Evolutionary conservation across 805 yeast genomes (phyloP).

Genomic region (Monosporozyma unispora): DNA sequence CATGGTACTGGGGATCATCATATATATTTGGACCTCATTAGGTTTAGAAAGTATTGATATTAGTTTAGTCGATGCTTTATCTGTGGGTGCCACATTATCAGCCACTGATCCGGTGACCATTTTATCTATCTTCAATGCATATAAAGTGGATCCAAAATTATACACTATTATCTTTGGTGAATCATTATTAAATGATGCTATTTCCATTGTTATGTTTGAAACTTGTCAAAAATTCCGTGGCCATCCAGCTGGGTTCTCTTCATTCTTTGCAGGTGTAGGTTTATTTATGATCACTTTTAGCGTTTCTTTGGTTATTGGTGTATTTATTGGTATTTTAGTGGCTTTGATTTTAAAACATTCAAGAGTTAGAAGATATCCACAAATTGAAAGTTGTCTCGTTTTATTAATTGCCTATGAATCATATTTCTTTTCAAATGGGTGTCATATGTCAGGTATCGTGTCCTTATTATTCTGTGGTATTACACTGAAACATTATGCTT

Average conservation of each 20-base stretch:
- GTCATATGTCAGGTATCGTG: slow-evolving; percentile 98
- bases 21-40: slow-evolving; percentile 82
- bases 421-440: slow-evolving; percentile 95
- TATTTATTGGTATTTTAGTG: slow-evolving; percentile 76
- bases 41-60: slow-evolving; percentile 84
- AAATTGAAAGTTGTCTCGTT: slow-evolving; percentile 90
- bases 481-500: slow-evolving; percentile 93
- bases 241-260: slow-evolving; percentile 59
- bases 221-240: slow-evolving; percentile 96
- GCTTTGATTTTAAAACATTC: slow-evolving; percentile 88
- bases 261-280: slow-evolving; percentile 90
- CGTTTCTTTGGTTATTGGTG: slow-evolving; percentile 82
- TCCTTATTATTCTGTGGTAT: slow-evolving; percentile 93
- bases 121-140: slow-evolving; percentile 89
- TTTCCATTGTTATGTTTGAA: slow-evolving; percentile 97
- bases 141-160: slow-evolving; percentile 94
- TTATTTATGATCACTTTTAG: slow-evolving; percentile 89
- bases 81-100: slow-evolving; percentile 94
- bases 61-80: slow-evolving; percentile 93
- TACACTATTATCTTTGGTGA: slow-evolving; percentile 98
- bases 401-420: slow-evolving; percentile 89
- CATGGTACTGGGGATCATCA: slow-evolving; percentile 76
- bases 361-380: slow-evolving; percentile 89
- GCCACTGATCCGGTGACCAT: slow-evolving; percentile 99
- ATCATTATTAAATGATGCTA: slow-evolving; percentile 90